Evolutionary conservation across 805 yeast species (phyloP), one percentile per base, ranked within the genome.

Genomic region (Barnettozyma wickerhamii): DNA sequence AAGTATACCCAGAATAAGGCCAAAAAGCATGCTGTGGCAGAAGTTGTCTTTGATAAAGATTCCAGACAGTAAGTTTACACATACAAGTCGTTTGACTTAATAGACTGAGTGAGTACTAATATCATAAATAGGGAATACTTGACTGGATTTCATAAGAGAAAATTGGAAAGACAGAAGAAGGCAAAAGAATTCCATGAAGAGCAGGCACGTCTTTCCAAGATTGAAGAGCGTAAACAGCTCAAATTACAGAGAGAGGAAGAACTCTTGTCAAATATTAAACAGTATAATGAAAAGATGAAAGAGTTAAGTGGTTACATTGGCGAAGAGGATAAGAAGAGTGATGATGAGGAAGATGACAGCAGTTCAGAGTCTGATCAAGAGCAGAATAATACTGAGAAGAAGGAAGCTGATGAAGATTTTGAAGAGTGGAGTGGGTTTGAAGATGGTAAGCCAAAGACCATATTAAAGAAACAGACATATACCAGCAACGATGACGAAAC

Each of bases 91-190:
- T n/a, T n/a, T n/a, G n/a, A n/a, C n/a, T n/a, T n/a, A n/a, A n/a
- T n/a, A n/a, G n/a, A n/a, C n/a, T n/a, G n/a, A 2, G n/a, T 29
- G 15, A 4, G 5, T 30, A 21, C 29, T 29, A 29, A 36, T 20
- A 26, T 30, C 27, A 30, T 15, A 4, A 27, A 12, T n/a, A 62
- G 68, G 23, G 95, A 91, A 46, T 91, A 80, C 60, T 66, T 91
- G 50, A 91, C 97, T 3, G 99, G 99, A 30, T 91, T 91, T 62
- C 98, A 93, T 63, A 91, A 91, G 65, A 76, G 99, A 56, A 91
- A 91, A 60, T 60, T 91, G 14, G 85, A 85, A 56, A 75, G 98
- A 60, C 84, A 85, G 64, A 90, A 88, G 65, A 80, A 82, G 49
- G 98, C 97, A 0, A 79, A 77, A 50, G 86, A 76, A 45, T 79